Evolutionary conservation across 1,284 basidiomycete species (phyloP), one percentile per base, ranked within the genome.

Genomic region (Puccinia novopanici): DNA sequence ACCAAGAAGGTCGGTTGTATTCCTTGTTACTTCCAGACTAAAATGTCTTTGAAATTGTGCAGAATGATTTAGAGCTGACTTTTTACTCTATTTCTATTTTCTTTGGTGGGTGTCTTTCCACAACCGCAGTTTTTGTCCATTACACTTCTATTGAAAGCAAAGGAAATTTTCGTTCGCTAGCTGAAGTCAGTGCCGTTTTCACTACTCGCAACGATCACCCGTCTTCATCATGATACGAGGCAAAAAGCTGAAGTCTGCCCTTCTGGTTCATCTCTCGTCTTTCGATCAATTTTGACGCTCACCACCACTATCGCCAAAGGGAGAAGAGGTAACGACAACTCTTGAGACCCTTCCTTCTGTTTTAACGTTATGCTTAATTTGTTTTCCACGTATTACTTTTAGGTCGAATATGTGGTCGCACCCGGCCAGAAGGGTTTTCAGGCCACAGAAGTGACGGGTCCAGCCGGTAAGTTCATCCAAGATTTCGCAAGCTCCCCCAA

Each of bases 351-450:
- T 50, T 9, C 5, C 5, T 40, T 30, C 6, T 30, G 17, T 40
- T 40, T 22, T 63, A 34, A 63, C 37, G 22, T 17, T 75, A 30
- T n/a, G 40, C 10, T 75, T 27, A 27, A 15, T 72, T 34, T n/a
- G n/a, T 52, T 27, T 67, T 4, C 10, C 15, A 22, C n/a, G n/a
- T 22, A 24, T 59, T 34, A 37, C 24, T 37, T 59, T 52, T 34
- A 80, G 78, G 78, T 80, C 30, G 78, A 80, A 80, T 80, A 80
- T 57, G 71, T 74, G 17, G 78, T 80, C 10, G 50, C 68, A 27
- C 78, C 78, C 34, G 78, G 78, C 34, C 78, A 80, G 54, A 80
- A 80, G 71, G 78, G 78, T 19, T 80, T 80, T 45, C 78, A 80
- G 61, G 78, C 78, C 34, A 73, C 78, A 22, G 78, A 80, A 30